phyloP scores from a whole-genome alignment of 2,329 filamentous ascomycete species.

The Aspergillus sp. region DNA sequence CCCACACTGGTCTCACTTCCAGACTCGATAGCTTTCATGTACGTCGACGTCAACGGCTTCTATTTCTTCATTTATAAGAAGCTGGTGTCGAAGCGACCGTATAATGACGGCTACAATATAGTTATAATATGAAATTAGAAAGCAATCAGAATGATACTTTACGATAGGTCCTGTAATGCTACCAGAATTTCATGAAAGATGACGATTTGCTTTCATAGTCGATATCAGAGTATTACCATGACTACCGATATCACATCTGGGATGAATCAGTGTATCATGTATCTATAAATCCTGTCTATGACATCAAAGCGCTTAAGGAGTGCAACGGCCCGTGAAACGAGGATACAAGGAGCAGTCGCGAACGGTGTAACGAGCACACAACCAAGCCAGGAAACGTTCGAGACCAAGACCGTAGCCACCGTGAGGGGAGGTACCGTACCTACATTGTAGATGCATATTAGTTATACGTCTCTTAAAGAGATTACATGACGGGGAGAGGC shows the following conservation, averaged over 20 bases:
- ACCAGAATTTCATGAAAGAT: background rate
- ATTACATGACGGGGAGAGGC: background rate
- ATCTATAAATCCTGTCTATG: constrained; percentile 10
- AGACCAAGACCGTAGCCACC: constrained; percentile 91
- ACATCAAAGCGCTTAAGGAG: constrained; percentile 37
- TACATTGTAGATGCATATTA: constrained; percentile 34
- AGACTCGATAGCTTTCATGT: background rate
- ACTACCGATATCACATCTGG: background rate
- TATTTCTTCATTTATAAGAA: background rate
- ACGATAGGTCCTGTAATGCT: background rate
- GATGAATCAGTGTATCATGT: background rate
- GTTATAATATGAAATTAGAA: background rate
- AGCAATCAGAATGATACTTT: background rate
- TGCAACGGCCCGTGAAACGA: constrained; percentile 54
- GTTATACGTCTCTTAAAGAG: background rate
- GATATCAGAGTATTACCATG: background rate
- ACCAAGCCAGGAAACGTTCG: constrained; percentile 74
- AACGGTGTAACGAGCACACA: constrained; percentile 67
- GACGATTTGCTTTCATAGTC: background rate
- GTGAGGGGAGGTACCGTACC: constrained; percentile 88
- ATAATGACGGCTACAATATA: background rate
- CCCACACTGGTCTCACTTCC: no score
- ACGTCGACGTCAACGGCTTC: background rate
- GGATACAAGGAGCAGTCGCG: constrained; percentile 59
- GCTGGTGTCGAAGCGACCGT: background rate